Percentiles rank a stretch among this genome's conserved stretches.
Evolutionary conservation across 23 red algal species (phyloP).

Genomic region (Gracilaria caudata): DNA sequence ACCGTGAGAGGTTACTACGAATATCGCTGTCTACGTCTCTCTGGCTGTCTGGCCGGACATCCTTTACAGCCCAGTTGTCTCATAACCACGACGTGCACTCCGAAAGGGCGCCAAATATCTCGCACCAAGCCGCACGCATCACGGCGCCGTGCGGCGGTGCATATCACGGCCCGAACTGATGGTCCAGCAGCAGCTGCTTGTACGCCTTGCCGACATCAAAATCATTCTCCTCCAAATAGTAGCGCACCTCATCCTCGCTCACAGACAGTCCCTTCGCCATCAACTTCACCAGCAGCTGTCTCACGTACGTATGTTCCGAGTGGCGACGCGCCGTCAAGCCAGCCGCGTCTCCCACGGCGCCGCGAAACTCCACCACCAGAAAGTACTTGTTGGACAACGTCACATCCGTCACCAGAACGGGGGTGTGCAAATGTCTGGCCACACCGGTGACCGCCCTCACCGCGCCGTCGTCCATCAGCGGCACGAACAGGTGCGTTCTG

Average conservation of each 20-base stretch:
- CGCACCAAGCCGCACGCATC: no score
- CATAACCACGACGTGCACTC: no score
- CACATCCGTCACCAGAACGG: slow-evolving; percentile 18
- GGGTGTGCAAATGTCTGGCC: neutral
- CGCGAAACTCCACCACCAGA: slow-evolving; percentile 24
- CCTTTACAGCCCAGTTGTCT: no score
- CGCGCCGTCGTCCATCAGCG: neutral
- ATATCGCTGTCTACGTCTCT: no score
- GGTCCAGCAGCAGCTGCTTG: slow-evolving; percentile 43
- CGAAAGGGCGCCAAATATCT: no score
- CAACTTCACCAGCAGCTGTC: slow-evolving; percentile 36
- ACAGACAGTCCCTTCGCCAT: slow-evolving; percentile 31
- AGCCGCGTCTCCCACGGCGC: no score
- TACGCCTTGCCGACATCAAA: slow-evolving; percentile 36
- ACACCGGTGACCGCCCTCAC: neutral
- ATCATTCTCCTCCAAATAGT: slow-evolving; percentile 40
- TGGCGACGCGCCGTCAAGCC: neutral
- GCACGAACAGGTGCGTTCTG: slow-evolving; percentile 44
- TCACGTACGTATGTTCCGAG: neutral
- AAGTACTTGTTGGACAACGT: slow-evolving; percentile 55
- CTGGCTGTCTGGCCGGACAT: no score
- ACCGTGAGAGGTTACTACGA: no score
- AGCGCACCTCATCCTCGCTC: slow-evolving; percentile 35
- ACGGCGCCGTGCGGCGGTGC: neutral
- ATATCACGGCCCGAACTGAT: slow-evolving; percentile 38